Base-by-base conservation (phyloP, 768 basidiomycete species). In the Udeniomyces megalosporus region DNA sequence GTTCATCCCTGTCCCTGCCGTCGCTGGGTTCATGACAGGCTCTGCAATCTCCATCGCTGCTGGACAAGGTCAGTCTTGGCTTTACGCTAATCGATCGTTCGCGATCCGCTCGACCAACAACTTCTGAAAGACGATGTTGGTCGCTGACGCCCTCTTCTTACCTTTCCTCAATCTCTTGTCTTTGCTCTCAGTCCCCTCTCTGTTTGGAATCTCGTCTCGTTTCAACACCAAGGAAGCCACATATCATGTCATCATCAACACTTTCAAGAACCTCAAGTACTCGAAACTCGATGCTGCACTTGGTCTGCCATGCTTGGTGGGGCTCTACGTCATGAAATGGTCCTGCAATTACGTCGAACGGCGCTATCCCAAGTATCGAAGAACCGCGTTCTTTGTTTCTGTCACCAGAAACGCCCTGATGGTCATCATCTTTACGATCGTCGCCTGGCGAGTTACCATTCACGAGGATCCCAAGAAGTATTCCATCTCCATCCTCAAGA, bases 221-320 rank as follows among this genome's bases (percentile, higher is more conserved):
- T 88, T 95, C 72, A 58, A 63, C 50, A 63, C 61, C 38, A 57
- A 58, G 38, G 61, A 42, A 1, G 54, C 61, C 7, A 63, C 61
- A 0, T 63, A 58, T 24, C 32, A n/a, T 0, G 61, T 63, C 31
- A 63, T 63, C 55, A 63, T 63, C 76, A 85, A 96, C 73, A 87
- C 86, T 1, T 76, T 99, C 66, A 92, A 89, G 73, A 82, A 86
- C 60, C 77, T 95, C 52, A 84, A 82, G 2, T 64, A 76, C 29
- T 81, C 85, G 0, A 78, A 72, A 35, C 78, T 85, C 53, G 90
- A 99, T 71, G 92, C 95, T 0, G 91, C 91, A 0, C 92, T 86
- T 75, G 95, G 95, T 55, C 74, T 95, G 5, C 75, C 83, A 24
- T 86, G 84, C 7, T 80, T 96, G 17, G 73, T 82, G 31, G 24